A percentile compares a stretch with the other conserved stretches of the same genome.
Conservation (phyloP, 345 rosid species). For the Linum tenue region DNA sequence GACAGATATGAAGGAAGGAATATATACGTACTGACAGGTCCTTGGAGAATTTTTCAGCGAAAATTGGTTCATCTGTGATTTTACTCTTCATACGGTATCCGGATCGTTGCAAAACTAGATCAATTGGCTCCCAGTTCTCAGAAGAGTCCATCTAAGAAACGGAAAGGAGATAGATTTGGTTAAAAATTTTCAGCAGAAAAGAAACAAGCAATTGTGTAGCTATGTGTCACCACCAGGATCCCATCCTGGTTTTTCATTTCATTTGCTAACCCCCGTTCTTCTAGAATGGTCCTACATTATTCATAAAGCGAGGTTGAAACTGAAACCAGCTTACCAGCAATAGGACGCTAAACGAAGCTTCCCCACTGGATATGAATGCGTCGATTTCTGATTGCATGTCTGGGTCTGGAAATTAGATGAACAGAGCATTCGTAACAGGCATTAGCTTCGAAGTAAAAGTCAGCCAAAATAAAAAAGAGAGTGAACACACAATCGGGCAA, state of each 20-base stretch:
- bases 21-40: background rate
- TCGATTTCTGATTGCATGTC: constrained; percentile 77
- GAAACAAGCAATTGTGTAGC: background rate
- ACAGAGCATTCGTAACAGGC: constrained; percentile 8
- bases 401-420: constrained; percentile 37
- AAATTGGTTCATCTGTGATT: background rate
- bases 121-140: constrained; percentile 1
- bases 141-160: background rate
- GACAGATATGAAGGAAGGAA: background rate
- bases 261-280: background rate
- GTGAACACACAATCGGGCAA: background rate
- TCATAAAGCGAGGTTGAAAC: background rate
- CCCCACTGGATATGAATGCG: constrained; percentile 46
- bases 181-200: background rate
- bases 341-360: constrained; percentile 53
- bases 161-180: background rate
- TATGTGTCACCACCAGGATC: background rate
- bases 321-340: constrained; percentile 48
- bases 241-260: background rate
- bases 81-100: background rate
- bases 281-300: background rate
- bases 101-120: background rate
- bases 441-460: background rate
- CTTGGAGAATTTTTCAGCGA: background rate
- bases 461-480: background rate